A percentile compares a stretch with the other conserved stretches of the same genome.
Conservation (phyloP, 176 grass and related monocot species). For the Triticum urartu region DNA sequence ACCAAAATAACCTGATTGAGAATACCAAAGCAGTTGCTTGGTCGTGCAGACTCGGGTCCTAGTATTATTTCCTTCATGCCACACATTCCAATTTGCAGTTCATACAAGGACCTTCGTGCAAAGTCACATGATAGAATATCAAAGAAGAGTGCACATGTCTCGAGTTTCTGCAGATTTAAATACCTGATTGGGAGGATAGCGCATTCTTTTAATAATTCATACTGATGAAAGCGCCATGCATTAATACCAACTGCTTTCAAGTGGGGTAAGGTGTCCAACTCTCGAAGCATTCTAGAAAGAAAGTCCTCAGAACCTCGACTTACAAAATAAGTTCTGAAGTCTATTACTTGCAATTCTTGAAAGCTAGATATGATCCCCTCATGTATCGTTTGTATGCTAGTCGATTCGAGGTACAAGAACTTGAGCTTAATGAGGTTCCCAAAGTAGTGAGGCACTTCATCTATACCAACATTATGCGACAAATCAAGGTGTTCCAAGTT, state of each 20-base stretch:
- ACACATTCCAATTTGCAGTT: not conserved
- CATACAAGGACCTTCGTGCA: not conserved
- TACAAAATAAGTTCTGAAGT: not conserved
- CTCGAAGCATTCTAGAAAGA: too few species aligned
- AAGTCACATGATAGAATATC: not conserved
- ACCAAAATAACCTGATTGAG: not conserved
- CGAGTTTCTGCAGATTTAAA: not conserved
- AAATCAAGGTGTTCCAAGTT: constrained; percentile 18
- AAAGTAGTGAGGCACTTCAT: not conserved
- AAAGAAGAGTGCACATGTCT: not conserved
- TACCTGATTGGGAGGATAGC: not conserved
- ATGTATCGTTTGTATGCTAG: not conserved
- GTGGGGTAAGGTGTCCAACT: too few species aligned
- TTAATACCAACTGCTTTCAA: too few species aligned
- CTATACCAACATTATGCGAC: not conserved
- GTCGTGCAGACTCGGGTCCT: fast-evolving
- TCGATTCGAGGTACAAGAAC: not conserved
- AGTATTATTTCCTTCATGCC: not conserved
- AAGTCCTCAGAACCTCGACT: too few species aligned
- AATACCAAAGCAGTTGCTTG: not conserved
- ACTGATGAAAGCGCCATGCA: too few species aligned
- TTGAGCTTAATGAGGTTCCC: constrained; percentile 27
- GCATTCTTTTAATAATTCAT: too few species aligned
- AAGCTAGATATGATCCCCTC: not conserved
- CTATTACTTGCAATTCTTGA: not conserved